Percentiles rank a stretch among this genome's conserved stretches.
phyloP scores from a whole-genome alignment of 495 filamentous ascomycete genomes.

The Penicillium egyptiacum region DNA sequence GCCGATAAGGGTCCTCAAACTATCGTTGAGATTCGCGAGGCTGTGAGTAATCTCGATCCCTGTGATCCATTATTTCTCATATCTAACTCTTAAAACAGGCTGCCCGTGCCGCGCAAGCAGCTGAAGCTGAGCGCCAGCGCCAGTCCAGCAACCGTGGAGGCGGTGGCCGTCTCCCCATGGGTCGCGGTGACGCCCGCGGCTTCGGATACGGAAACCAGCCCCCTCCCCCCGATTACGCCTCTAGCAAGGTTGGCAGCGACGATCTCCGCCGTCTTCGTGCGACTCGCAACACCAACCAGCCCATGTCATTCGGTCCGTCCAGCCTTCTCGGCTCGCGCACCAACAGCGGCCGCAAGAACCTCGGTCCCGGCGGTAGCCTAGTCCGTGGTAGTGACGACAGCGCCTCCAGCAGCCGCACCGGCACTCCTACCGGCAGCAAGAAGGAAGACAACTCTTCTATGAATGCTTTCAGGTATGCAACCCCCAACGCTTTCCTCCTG shows the following conservation, averaged over 20 bases:
- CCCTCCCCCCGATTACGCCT: constrained; percentile 66
- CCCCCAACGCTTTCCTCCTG: neutral
- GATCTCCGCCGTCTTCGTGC: constrained; percentile 79
- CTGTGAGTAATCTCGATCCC: constrained; percentile 53
- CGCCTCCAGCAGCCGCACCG: constrained; percentile 79
- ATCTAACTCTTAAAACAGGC: constrained; percentile 51
- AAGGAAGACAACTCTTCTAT: constrained; percentile 67
- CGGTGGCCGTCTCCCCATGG: constrained; percentile 62
- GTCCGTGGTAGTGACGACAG: constrained; percentile 75
- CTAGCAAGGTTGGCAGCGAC: constrained; percentile 82
- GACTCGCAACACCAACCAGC: constrained; percentile 60
- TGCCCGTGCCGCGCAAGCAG: constrained; percentile 62
- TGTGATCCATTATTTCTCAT: neutral
- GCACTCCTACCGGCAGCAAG: constrained; percentile 73
- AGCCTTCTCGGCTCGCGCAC: constrained; percentile 77
- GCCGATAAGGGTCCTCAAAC: constrained; percentile 91
- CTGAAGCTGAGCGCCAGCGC: constrained; percentile 54
- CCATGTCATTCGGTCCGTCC: constrained; percentile 66
- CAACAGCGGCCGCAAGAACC: constrained; percentile 75
- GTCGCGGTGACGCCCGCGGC: constrained; percentile 82
- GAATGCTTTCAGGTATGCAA: constrained; percentile 84
- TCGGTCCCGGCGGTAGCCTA: constrained; percentile 69
- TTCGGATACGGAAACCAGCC: constrained; percentile 65
- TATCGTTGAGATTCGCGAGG: constrained; percentile 82
- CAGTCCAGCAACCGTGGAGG: constrained; percentile 54